Evolutionary conservation across 176 grass and related monocot genomes (phyloP), one percentile per base, ranked within the genome.

Genomic region (Oryza rufipogon): DNA sequence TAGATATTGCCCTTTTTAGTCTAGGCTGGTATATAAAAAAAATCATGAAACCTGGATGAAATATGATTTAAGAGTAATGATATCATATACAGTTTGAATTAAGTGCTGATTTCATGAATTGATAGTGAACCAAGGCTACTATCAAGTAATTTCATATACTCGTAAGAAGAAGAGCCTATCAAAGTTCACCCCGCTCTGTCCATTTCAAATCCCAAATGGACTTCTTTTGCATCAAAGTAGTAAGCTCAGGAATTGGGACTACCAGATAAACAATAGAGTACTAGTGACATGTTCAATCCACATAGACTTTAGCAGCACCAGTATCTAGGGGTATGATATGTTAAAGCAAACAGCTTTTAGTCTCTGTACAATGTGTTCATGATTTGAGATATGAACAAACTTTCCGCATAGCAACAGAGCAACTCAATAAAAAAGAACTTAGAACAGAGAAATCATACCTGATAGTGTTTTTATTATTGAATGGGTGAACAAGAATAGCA

Each of bases 401-500:
- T 73, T 41, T 38, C 71, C 3, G 39, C 16, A 51, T 15, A 42
- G 28, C 49, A 77, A 34, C 12, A 41, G 26, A 80, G 42, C 12
- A 79, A 42, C 5, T 83, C 22, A 63, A 65, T 1, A 17, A 17
- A 74, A 19, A 90, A 93, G 19, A 56, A 58, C n/a, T 38, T 51
- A 25, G 26, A 4, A 71, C 26, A 45, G 20, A 4, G 12, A 75
- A 78, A 88, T 41, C 22, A 75, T 14, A 98, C 92, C 92, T 98
- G 39, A 98, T 95, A 76, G 88, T 98, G 33, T 81, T 87, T 38
- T 89, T 94, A 90, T 95, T 64, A 74, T 98, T 98, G 87, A 93
- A 98, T 32, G 95, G 95, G 87, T 98, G 95, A 85, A 95, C 60
- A 73, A 98, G 85, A 85, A 93, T 73, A 39, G 92, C 95, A 70